Percentiles rank a stretch among this genome's conserved stretches.
Conservation (phyloP, 441 rosid species). For the Erysimum cheiri region DNA sequence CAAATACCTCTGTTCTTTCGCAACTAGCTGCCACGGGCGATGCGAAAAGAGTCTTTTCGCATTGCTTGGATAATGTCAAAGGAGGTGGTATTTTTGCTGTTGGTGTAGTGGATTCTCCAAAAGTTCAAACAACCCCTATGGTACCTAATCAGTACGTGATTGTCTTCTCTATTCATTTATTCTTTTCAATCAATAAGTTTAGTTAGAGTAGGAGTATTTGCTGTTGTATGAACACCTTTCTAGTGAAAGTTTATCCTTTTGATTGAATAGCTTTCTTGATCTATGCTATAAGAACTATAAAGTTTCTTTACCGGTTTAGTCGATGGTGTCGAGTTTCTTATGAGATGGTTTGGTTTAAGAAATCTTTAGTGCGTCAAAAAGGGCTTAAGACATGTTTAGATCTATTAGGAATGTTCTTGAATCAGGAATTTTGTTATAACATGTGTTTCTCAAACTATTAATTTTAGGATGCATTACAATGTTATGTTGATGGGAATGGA, state of each 20-base stretch:
- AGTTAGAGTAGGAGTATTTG: neutral
- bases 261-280: too few species aligned
- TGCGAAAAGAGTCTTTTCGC: constrained; percentile 71
- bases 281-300: too few species aligned
- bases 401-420: constrained; percentile 9
- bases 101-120: constrained; percentile 77
- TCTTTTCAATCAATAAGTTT: neutral
- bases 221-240: neutral
- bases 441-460: constrained; percentile 26
- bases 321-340: too few species aligned
- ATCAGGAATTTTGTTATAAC: constrained; percentile 21
- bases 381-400: neutral
- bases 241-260: neutral
- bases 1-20: constrained; percentile 83
- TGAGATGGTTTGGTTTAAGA: too few species aligned
- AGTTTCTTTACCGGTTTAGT: too few species aligned
- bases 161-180: constrained; percentile 41
- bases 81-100: constrained; percentile 94
- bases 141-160: constrained; percentile 75
- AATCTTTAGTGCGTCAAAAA: too few species aligned
- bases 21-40: constrained; percentile 77
- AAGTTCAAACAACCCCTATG: constrained; percentile 74
- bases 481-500: constrained; percentile 75
- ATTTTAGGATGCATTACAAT: constrained; percentile 90
- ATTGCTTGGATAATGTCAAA: constrained; percentile 71